Conservation (phyloP, 106 monocot species). For the Dioscorea alata region DNA sequence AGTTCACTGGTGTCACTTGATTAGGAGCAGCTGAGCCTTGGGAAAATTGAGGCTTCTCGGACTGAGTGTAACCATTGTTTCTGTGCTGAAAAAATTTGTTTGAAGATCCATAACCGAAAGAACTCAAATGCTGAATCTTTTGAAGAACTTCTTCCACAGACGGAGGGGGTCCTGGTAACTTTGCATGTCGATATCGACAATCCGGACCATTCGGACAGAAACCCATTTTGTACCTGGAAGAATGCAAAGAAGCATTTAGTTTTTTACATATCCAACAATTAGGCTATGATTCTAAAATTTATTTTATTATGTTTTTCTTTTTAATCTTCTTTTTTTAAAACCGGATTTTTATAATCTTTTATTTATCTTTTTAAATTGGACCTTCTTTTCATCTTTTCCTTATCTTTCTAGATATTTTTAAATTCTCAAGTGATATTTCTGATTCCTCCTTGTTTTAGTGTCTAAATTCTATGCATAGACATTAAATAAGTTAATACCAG, state of each 20-base stretch:
- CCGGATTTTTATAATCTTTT: too few relatives aligned
- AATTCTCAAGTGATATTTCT: too few relatives aligned
- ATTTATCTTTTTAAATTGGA: too few relatives aligned
- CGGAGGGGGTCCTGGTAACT: conserved; percentile 91
- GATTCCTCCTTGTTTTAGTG: too few relatives aligned
- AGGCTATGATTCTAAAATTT: too few relatives aligned
- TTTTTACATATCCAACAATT: too few relatives aligned
- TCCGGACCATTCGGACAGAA: conserved; percentile 98
- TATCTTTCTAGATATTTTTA: too few relatives aligned
- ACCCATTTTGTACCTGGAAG: conserved; percentile 89
- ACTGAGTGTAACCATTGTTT: conserved; percentile 54
- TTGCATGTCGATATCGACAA: conserved; percentile 93
- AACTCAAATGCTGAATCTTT: conserved; percentile 83
- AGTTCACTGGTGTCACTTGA: conserved; percentile 29
- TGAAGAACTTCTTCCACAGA: conserved; percentile 93
- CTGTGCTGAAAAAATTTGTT: conserved; percentile 66
- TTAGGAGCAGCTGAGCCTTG: conserved; percentile 28
- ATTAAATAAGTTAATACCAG: too few relatives aligned
- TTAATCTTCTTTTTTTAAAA: too few relatives aligned
- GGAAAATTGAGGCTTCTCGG: conserved; percentile 50
- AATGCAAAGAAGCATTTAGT: not conserved
- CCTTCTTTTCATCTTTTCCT: too few relatives aligned
- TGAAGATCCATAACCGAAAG: conserved; percentile 62
- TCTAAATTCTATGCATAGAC: too few relatives aligned
- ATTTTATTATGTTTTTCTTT: too few relatives aligned